These are phyloP conservation scores for Epichloe aotearoae DNA, from an alignment of 2,329 filamentous ascomycete genomes.

Conservation along the genomic window DNA sequence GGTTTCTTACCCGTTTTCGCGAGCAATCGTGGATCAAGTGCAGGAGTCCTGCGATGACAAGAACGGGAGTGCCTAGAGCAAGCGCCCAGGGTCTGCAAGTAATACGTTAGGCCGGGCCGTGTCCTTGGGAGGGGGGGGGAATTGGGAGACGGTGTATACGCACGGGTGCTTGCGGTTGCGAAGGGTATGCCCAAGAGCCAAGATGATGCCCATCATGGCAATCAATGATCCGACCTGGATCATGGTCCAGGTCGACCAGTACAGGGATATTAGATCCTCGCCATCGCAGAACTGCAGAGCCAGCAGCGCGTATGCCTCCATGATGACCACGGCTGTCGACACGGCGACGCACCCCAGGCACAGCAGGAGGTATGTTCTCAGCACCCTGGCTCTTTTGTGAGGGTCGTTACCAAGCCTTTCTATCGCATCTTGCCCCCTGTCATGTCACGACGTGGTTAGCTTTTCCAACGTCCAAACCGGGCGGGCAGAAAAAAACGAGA, in stretches of 20 bases:
- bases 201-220: slow-evolving; percentile 42
- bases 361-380: slow-evolving; percentile 29
- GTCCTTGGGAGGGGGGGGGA: background rate
- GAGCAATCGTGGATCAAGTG: slow-evolving; percentile 32
- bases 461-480: background rate
- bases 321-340: slow-evolving; percentile 31
- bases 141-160: slow-evolving; percentile 12
- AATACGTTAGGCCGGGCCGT: background rate
- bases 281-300: slow-evolving; percentile 46
- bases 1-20: slow-evolving; percentile 22
- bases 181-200: slow-evolving; percentile 37
- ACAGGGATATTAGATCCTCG: slow-evolving; percentile 45
- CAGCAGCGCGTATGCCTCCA: slow-evolving; percentile 41
- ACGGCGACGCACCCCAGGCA: slow-evolving; percentile 30
- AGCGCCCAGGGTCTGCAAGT: slow-evolving; percentile 39
- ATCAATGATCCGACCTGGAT: slow-evolving; percentile 45
- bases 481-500: background rate
- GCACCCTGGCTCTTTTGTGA: slow-evolving; percentile 20
- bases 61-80: slow-evolving; percentile 44
- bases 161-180: slow-evolving; percentile 38
- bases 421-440: slow-evolving; percentile 23
- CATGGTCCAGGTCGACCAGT: slow-evolving; percentile 50
- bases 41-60: slow-evolving; percentile 42
- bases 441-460: background rate
- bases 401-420: slow-evolving; percentile 22